phyloP scores from a whole-genome alignment of 805 yeast species.

The Helenozyma baotianmanensis region DNA sequence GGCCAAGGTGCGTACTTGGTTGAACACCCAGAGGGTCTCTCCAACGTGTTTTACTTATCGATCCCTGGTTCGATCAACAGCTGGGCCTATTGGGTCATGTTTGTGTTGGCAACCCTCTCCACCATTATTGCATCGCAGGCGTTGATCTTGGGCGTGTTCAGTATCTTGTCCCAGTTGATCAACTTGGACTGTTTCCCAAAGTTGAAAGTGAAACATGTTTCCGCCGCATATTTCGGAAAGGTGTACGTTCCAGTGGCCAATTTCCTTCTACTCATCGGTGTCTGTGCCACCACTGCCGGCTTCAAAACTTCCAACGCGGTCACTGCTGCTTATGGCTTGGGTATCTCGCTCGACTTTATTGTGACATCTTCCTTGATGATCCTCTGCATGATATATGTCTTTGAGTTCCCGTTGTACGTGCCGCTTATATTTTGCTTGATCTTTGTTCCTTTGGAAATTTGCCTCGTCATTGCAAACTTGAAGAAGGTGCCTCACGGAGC shows the following conservation, averaged over 20 bases:
- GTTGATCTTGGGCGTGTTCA: conserved; percentile 50
- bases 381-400: conserved; percentile 44
- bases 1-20: conserved; percentile 55
- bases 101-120: conserved; percentile 49
- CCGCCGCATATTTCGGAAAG: conserved; percentile 42
- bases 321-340: conserved; percentile 59
- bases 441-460: conserved; percentile 45
- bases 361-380: conserved; percentile 47
- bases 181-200: conserved; percentile 52
- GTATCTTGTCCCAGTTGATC: conserved; percentile 49
- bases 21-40: conserved; percentile 31
- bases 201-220: conserved; percentile 42
- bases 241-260: conserved; percentile 51
- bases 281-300: conserved; percentile 47
- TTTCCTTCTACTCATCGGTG: conserved; percentile 48
- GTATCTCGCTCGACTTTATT: conserved; percentile 51
- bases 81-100: conserved; percentile 46
- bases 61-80: conserved; percentile 47
- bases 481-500: conserved; percentile 56
- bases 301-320: conserved; percentile 46
- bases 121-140: conserved; percentile 62
- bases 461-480: conserved; percentile 44
- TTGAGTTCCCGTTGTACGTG: conserved; percentile 30
- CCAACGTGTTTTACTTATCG: conserved; percentile 45
- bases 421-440: conserved; percentile 30